Conservation (phyloP, 2,329 filamentous ascomycete species). For the Microcyclospora pomicola region DNA sequence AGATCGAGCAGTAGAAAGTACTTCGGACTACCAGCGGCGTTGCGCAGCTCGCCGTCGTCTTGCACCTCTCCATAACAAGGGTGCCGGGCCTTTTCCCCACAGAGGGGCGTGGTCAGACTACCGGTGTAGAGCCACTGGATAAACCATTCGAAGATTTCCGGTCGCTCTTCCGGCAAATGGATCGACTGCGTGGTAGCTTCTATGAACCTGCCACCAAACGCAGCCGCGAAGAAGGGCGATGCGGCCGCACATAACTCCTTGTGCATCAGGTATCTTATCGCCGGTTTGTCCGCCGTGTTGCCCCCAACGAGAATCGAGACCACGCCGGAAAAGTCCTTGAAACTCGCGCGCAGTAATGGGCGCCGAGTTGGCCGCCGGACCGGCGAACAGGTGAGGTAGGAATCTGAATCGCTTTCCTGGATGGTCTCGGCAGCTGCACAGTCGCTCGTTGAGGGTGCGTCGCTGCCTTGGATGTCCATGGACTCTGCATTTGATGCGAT, state of each 20-base stretch:
- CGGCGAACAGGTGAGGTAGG: not conserved
- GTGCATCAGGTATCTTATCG: constrained; percentile 32
- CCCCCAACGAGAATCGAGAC: constrained; percentile 28
- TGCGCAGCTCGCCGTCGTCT: constrained; percentile 26
- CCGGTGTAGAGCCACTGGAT: constrained; percentile 39
- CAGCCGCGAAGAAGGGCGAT: constrained; percentile 39
- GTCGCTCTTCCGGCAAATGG: constrained; percentile 30
- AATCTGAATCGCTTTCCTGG: too few relatives aligned
- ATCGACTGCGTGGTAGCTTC: constrained; percentile 31
- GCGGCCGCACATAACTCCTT: constrained; percentile 33
- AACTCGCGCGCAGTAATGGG: constrained; percentile 23
- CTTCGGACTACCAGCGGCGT: constrained; percentile 33
- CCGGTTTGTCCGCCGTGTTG: constrained; percentile 12
- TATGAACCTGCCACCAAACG: constrained; percentile 33
- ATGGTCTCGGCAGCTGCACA: too few relatives aligned
- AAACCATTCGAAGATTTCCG: constrained; percentile 36
- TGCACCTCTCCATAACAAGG: not conserved
- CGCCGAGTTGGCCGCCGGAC: constrained; percentile 14
- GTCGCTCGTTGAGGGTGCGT: too few relatives aligned
- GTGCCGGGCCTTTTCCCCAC: too few relatives aligned
- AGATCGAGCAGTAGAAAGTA: constrained; percentile 38
- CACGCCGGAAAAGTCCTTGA: constrained; percentile 28
- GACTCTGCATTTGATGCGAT: too few relatives aligned
- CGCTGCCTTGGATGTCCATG: too few relatives aligned
- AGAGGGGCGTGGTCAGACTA: constrained; percentile 16